Percentiles rank a stretch among this genome's conserved stretches.
Evolutionary conservation across 2,329 filamentous ascomycete genomes (phyloP).

Genomic region (Cercospora zeae-maydis): DNA sequence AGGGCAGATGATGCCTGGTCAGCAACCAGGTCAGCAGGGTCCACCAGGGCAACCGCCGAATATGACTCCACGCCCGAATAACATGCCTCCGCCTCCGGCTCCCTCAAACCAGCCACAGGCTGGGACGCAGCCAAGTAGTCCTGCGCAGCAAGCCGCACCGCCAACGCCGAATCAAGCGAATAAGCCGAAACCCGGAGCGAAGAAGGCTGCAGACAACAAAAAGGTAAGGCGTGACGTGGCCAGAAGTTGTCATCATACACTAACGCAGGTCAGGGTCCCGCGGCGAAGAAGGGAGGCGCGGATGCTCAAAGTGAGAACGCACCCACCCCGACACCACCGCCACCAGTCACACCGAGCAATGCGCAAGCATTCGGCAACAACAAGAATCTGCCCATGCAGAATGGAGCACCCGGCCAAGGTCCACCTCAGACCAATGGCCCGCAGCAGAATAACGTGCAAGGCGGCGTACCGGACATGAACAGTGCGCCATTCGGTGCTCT

Average conservation of each 20-base stretch:
- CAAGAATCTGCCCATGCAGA: constrained; percentile 37
- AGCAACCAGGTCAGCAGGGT: constrained; percentile 41
- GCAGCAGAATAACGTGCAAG: constrained; percentile 26
- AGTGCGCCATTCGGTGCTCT: constrained; percentile 42
- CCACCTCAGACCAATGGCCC: constrained; percentile 30
- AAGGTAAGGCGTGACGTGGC: constrained; percentile 34
- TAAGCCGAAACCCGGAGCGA: constrained; percentile 68
- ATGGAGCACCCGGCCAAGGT: constrained; percentile 34
- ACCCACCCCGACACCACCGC: constrained; percentile 48
- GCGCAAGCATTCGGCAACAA: constrained; percentile 38
- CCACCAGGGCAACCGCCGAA: constrained; percentile 53
- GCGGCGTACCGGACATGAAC: constrained; percentile 35
- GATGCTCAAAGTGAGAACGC: constrained; percentile 34
- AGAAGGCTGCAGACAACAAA: constrained; percentile 59
- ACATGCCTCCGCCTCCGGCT: constrained; percentile 52
- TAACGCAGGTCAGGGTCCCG: constrained; percentile 19
- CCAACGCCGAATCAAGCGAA: constrained; percentile 71
- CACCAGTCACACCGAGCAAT: constrained; percentile 46
- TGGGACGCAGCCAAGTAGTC: constrained; percentile 48
- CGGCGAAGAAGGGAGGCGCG: constrained; percentile 41
- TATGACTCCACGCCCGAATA: constrained; percentile 70
- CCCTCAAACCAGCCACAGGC: constrained; percentile 41
- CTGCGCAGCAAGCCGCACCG: constrained; percentile 54
- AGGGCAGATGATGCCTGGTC: constrained; percentile 40
- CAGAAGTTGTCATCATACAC: not conserved